Percentiles rank a stretch among this genome's conserved stretches.
These are phyloP conservation scores for Sesbania bispinosa DNA, from an alignment of 306 rosid genomes.

Conservation along the genomic window DNA sequence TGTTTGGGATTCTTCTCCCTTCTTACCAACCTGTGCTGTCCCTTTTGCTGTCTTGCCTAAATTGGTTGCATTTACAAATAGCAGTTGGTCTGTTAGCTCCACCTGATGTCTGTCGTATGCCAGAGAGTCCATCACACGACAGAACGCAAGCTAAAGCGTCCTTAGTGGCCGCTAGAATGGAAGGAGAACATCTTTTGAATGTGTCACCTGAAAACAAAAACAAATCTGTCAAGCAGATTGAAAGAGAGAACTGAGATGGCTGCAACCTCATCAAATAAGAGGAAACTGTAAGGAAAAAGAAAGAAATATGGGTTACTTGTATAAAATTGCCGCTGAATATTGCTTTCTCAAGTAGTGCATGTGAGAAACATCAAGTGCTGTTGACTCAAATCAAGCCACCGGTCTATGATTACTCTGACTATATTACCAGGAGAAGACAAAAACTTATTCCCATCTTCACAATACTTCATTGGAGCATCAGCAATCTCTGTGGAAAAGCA, in stretches of 20 bases:
- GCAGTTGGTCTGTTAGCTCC: constrained; percentile 23
- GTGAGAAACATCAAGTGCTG: constrained; percentile 68
- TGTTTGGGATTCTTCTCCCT: constrained; percentile 5
- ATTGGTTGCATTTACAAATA: constrained; percentile 21
- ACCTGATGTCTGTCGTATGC: constrained; percentile 21
- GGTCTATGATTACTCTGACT: constrained; percentile 55
- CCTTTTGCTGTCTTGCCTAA: constrained; percentile 8
- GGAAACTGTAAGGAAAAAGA: neutral
- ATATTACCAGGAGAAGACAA: constrained; percentile 61
- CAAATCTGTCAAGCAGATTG: constrained; percentile 13
- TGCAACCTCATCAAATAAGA: neutral
- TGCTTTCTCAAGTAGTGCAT: constrained; percentile 73
- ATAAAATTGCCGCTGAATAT: constrained; percentile 57
- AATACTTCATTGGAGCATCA: constrained; percentile 44
- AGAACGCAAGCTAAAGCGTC: constrained; percentile 52
- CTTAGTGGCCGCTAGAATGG: constrained; percentile 41
- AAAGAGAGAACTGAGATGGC: neutral
- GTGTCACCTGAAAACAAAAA: constrained; percentile 46
- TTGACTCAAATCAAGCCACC: constrained; percentile 61
- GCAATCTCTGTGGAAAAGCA: constrained; percentile 71
- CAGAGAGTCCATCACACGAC: constrained; percentile 51
- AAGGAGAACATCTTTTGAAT: constrained; percentile 51
- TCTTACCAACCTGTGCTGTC: neutral
- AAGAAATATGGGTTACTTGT: constrained; percentile 40
- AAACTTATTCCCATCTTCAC: constrained; percentile 29